A percentile compares a stretch with the other conserved stretches of the same genome.
Evolutionary conservation across 108 stramenopile species (phyloP).

Genomic region (Bacterosira constricta): DNA sequence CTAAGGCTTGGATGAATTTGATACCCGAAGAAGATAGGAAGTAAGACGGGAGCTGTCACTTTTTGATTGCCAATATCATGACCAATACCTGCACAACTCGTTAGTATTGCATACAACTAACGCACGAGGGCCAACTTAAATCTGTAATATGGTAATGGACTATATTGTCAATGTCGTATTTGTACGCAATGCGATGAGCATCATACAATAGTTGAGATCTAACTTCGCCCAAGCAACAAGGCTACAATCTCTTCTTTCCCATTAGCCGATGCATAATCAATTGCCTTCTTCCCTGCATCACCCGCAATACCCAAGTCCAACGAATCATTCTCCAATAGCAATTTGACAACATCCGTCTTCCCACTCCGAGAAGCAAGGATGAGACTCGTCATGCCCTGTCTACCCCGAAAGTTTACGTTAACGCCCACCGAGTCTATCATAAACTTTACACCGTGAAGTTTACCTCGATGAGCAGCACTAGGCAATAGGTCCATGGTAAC

Average conservation of each 20-base stretch:
- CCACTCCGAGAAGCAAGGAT: slow-evolving; percentile 79
- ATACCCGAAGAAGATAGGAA: too few relatives aligned
- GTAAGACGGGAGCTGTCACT: too few relatives aligned
- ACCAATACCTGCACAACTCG: too few relatives aligned
- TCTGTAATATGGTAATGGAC: too few relatives aligned
- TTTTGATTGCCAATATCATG: too few relatives aligned
- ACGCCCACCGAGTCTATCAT: slow-evolving; percentile 39
- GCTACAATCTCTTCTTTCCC: slow-evolving; percentile 51
- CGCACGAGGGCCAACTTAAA: too few relatives aligned
- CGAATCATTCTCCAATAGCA: slow-evolving; percentile 31
- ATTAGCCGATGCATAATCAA: slow-evolving; percentile 75
- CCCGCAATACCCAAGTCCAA: slow-evolving; percentile 45
- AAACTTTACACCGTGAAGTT: slow-evolving; percentile 42
- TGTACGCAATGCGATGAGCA: too few relatives aligned
- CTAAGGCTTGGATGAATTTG: too few relatives aligned
- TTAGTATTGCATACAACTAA: too few relatives aligned
- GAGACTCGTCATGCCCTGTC: slow-evolving; percentile 79
- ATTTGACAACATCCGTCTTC: slow-evolving; percentile 49
- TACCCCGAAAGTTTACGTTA: slow-evolving; percentile 43
- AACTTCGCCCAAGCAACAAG: slow-evolving; percentile 23
- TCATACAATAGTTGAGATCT: too few relatives aligned
- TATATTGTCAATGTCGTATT: too few relatives aligned
- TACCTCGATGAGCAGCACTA: slow-evolving; percentile 53
- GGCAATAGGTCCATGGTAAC: slow-evolving; percentile 37
- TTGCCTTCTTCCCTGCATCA: slow-evolving; percentile 61